Conservation (phyloP, 2,329 filamentous ascomycete species). For the Neoarthrinium moseri region DNA sequence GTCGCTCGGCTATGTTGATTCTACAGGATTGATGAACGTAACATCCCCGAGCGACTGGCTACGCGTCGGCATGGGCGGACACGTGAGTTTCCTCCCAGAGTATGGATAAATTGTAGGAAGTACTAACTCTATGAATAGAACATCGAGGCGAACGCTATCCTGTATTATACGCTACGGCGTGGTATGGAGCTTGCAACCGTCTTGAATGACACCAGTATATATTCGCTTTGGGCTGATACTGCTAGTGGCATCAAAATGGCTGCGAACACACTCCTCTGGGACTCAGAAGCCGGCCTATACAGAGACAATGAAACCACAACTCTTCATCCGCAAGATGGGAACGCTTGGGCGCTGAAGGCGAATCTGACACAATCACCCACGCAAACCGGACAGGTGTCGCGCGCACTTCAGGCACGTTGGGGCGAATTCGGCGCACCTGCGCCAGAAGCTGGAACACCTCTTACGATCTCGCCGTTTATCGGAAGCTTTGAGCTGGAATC, state of each 20-base stretch:
- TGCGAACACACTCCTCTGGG: slow-evolving; percentile 49
- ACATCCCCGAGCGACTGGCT: slow-evolving; percentile 49
- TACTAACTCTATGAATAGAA: no score
- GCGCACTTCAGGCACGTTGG: slow-evolving; percentile 49
- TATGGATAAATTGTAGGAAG: no score
- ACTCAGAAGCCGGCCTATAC: slow-evolving; percentile 46
- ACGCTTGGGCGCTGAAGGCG: slow-evolving; percentile 53
- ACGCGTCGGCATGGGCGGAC: slow-evolving; percentile 32
- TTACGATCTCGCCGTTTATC: slow-evolving; percentile 58
- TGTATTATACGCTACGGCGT: slow-evolving; percentile 51
- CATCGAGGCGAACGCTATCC: slow-evolving; percentile 48
- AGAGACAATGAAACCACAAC: slow-evolving; percentile 35
- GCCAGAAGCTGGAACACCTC: slow-evolving; percentile 48
- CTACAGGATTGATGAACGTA: slow-evolving; percentile 43
- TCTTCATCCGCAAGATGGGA: slow-evolving; percentile 60
- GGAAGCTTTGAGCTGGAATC: slow-evolving; percentile 58
- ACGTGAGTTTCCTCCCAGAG: no score
- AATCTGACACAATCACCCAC: slow-evolving; percentile 32
- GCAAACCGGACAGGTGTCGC: slow-evolving; percentile 37
- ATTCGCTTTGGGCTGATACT: slow-evolving; percentile 37
- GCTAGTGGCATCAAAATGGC: slow-evolving; percentile 37
- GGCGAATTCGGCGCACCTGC: slow-evolving; percentile 51
- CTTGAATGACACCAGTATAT: neutral
- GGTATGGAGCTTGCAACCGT: slow-evolving; percentile 45
- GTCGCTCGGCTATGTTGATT: slow-evolving; percentile 18